Evolutionary conservation across 148 eudicot genomes (phyloP), one percentile per base, ranked within the genome.

Genomic region (Fagopyrum homotropicum): DNA sequence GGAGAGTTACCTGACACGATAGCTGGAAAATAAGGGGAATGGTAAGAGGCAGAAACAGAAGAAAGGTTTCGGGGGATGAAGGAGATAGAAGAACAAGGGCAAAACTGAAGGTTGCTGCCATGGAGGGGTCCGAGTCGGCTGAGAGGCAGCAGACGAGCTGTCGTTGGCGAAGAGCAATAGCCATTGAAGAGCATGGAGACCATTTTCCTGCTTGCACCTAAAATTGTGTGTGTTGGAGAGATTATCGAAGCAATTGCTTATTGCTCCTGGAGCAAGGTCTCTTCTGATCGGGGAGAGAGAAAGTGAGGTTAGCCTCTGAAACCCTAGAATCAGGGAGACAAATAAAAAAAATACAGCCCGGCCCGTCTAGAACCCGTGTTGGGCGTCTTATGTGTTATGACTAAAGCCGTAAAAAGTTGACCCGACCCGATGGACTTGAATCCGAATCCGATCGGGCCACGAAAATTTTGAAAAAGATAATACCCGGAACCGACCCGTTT

Each of bases 81-180:
- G 1, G 83, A 35, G 40, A 35, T 35, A 35, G 40, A 35, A 35
- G 40, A 35, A 35, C 40, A 60, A 43, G 73, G 84, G 71, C 72
- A 74, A 54, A 77, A 82, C 26, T 56, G 81, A 64, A 75, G 76
- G 73, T 61, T 9, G 66, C 45, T 49, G 9, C 49, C 45, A 26
- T 54, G 73, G 44, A 80, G 80, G 74, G 77, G 48, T 52, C 74
- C 78, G 35, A 47, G 81, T 69, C 75, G 72, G 44, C 45, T 60
- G 2, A 75, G 52, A 0, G 81, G 82, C 48, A 82, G 77, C 57
- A 86, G 75, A 10, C 86, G 87, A 72, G 82, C 82, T 30, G 89
- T 79, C 50, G 90, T 74, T 4, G 87, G 81, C 3, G 88, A 82
- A 45, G 88, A 84, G 80, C 86, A 84, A 46, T 86, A 82, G 14